Conservation (phyloP, 2,329 filamentous ascomycete species). For the Pestalotiopsis fici region DNA sequence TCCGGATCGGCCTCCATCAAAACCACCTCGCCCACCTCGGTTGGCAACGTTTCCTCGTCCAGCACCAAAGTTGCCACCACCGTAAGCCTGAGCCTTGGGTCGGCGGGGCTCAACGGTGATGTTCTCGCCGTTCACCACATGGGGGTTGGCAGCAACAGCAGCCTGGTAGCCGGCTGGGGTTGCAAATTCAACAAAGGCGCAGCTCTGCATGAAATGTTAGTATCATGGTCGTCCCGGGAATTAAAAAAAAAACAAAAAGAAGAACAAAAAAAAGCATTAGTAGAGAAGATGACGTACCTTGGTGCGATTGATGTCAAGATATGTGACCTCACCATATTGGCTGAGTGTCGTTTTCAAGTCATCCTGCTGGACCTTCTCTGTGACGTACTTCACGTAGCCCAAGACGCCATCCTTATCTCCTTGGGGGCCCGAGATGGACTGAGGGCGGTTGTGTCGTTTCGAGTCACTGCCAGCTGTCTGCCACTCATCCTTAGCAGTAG, state of each 20-base stretch:
- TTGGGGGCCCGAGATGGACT: slow-evolving; percentile 60
- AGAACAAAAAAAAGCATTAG: too few species aligned
- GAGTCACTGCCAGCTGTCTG: slow-evolving; percentile 84
- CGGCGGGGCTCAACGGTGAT: slow-evolving; percentile 89
- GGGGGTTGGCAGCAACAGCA: slow-evolving; percentile 82
- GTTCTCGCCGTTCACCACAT: slow-evolving; percentile 78
- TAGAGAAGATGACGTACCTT: slow-evolving; percentile 83
- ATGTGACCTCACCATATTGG: slow-evolving; percentile 70
- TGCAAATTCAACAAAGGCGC: slow-evolving; percentile 93
- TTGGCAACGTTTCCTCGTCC: slow-evolving; percentile 61
- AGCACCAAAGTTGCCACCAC: slow-evolving; percentile 66
- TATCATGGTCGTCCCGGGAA: neutral
- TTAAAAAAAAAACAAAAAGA: neutral
- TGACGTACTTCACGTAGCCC: slow-evolving; percentile 95
- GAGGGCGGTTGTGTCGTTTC: slow-evolving; percentile 78
- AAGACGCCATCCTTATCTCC: slow-evolving; percentile 74
- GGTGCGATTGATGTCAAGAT: slow-evolving; percentile 76
- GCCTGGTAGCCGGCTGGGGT: slow-evolving; percentile 79
- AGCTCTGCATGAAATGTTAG: slow-evolving; percentile 66
- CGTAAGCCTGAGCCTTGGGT: slow-evolving; percentile 70
- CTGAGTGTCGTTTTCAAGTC: slow-evolving; percentile 71
- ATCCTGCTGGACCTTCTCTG: slow-evolving; percentile 78
- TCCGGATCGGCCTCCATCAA: slow-evolving; percentile 59
- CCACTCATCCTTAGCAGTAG: slow-evolving; percentile 71
- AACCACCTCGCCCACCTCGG: slow-evolving; percentile 66